Conservation (phyloP, 2,329 filamentous ascomycete species). For the Scleromitrula shiraiana region DNA sequence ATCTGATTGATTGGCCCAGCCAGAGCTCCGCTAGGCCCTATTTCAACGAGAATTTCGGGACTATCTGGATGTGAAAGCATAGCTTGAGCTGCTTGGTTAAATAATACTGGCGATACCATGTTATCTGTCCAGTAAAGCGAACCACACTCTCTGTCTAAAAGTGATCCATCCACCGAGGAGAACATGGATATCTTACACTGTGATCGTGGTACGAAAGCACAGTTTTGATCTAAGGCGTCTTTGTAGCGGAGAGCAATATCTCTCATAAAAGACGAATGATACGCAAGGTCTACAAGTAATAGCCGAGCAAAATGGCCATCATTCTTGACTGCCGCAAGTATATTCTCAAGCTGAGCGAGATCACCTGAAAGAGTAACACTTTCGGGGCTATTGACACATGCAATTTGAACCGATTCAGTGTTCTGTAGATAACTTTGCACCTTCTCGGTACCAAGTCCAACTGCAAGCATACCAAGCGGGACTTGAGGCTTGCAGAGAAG, state of each 20-base stretch:
- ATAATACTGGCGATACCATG: constrained; percentile 15
- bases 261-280: constrained; percentile 23
- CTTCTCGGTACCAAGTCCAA: constrained; percentile 10
- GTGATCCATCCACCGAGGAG: neutral
- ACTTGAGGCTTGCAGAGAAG: too few relatives aligned
- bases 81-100: constrained; percentile 8
- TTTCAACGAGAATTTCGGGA: constrained; percentile 9
- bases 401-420: constrained; percentile 10
- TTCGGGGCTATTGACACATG: constrained; percentile 25
- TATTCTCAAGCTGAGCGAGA: constrained; percentile 1
- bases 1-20: constrained; percentile 12
- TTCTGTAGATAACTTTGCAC: constrained; percentile 2
- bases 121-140: constrained; percentile 15
- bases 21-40: constrained; percentile 11
- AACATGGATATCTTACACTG: constrained; percentile 8
- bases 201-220: too few relatives aligned
- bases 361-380: constrained; percentile 24
- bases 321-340: constrained; percentile 11
- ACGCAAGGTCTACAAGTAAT: constrained; percentile 21
- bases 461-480: constrained; percentile 12
- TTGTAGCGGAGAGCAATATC: too few relatives aligned
- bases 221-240: constrained; percentile 2
- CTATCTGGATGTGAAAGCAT: neutral
- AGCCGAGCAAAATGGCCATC: constrained; percentile 16
- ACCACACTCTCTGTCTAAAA: neutral